Base-by-base conservation (phyloP, 352 stramenopile species). In the Globisporangium polare region DNA sequence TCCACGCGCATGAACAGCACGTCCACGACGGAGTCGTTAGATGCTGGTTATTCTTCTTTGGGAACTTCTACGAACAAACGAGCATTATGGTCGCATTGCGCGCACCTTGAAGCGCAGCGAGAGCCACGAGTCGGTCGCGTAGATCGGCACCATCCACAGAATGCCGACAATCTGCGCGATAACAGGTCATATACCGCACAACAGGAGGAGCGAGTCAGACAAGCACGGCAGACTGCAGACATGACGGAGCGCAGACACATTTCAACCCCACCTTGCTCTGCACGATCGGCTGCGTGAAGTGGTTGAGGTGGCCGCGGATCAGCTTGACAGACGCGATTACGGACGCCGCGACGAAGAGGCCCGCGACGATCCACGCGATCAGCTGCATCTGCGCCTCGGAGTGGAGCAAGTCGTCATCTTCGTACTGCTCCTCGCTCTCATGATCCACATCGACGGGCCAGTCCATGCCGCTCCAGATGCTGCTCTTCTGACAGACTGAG, bases 131-230 rank as follows among this genome's bases (percentile, higher is more conserved):
- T 98, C 94, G 17, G 98, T 96, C 2, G 90, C 84, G 79, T 99
- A 99, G 64, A 99, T 98, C 1, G 97, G 97, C 17, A 99, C 96
- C 94, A 99, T 99, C 94, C 94, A 99, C 22, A 99, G 67, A 64
- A 99, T 99, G 0, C 97, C 86, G 3, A 99, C 90, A 66, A 99
- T 96, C 80, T 99, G 90, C 17, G 63, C 45, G 65, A 86, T 5
- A 20, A n/a, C 17, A 39, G 3, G 73, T 18, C 89, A 45, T 18
- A 27, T 5, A 41, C 29, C 10, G 20, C 24, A 45, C 9, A 33
- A 35, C 10, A 17, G 47, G 17, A n/a, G 2, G 9, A 22, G 7
- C 2, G 13, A 42, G 10, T 55, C 15, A 53, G 29, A 26, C 17
- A 55, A 17, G 1, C 39, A 45, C 20, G 22, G 5, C 18, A 12